phyloP scores from a whole-genome alignment of 257 asterid genomes.

The Rubia yunnanensis region DNA sequence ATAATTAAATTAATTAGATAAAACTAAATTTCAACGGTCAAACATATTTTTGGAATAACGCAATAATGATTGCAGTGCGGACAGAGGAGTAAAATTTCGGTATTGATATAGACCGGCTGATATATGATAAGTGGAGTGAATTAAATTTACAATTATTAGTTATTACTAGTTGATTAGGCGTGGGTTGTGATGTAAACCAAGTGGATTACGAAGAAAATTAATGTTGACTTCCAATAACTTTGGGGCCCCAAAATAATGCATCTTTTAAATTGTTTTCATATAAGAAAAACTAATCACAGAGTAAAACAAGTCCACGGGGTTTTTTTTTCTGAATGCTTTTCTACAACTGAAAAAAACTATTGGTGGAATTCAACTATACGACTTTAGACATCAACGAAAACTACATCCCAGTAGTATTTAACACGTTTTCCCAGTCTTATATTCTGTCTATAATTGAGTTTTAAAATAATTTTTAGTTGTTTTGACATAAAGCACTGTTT shows the following conservation, averaged over 20 bases:
- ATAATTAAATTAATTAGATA: too few relatives aligned
- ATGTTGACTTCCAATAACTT: not conserved
- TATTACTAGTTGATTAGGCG: not conserved
- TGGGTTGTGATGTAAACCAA: conserved; percentile 8
- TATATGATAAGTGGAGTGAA: too few relatives aligned
- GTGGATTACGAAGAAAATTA: not conserved
- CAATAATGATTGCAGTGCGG: too few relatives aligned
- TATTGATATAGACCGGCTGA: too few relatives aligned
- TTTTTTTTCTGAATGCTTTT: too few relatives aligned
- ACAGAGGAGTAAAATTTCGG: too few relatives aligned
- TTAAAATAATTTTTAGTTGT: too few relatives aligned
- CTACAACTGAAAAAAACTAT: too few relatives aligned
- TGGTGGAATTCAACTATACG: not conserved
- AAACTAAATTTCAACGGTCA: too few relatives aligned
- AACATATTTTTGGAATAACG: too few relatives aligned
- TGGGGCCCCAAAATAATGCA: not conserved
- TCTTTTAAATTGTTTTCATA: not conserved
- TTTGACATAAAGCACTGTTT: too few relatives aligned
- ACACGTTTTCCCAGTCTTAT: not conserved
- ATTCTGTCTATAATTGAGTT: not conserved
- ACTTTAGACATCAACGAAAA: not conserved
- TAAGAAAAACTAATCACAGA: not conserved
- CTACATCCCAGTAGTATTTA: not conserved
- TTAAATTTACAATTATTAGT: too few relatives aligned
- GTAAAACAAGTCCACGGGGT: not conserved